Evolutionary conservation across 164 flowering plant genomes (phyloP).

Genomic region (Piper betle): DNA sequence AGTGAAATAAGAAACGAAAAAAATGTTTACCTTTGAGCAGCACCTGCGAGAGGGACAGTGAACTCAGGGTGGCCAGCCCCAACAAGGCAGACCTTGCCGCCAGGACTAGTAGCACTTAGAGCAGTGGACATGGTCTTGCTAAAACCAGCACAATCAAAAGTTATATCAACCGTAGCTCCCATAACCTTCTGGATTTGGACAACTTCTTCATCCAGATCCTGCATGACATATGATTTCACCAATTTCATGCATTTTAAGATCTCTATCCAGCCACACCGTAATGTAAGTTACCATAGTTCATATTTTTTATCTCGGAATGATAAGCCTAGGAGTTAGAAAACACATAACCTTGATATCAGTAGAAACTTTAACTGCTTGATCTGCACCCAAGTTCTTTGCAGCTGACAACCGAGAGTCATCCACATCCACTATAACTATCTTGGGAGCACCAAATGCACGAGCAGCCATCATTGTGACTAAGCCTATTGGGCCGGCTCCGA

Average conservation of each 20-base stretch:
- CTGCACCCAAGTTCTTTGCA: conserved; percentile 78
- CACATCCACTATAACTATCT: conserved; percentile 70
- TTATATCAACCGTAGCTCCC: conserved; percentile 54
- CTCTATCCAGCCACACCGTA: not conserved
- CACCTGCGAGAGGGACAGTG: conserved; percentile 76
- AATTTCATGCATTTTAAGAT: too few species aligned
- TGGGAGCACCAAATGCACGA: conserved; percentile 83
- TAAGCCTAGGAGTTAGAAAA: not conserved
- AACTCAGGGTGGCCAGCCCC: conserved; percentile 76
- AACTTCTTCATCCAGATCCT: conserved; percentile 58
- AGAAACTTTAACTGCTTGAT: conserved; percentile 61
- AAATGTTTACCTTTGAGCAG: conserved; percentile 57
- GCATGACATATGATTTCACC: conserved; percentile 1
- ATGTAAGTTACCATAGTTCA: too few species aligned
- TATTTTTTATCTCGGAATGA: too few species aligned
- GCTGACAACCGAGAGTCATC: conserved; percentile 70
- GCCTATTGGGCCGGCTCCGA: conserved; percentile 98
- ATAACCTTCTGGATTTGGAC: conserved; percentile 43
- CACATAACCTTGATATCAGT: conserved; percentile 39
- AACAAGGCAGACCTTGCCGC: conserved; percentile 94
- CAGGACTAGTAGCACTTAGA: conserved; percentile 55
- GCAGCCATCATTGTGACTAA: conserved; percentile 82
- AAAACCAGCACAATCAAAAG: conserved; percentile 84
- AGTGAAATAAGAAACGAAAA: not conserved
- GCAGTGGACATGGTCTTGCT: conserved; percentile 84